Evolutionary conservation across 345 rosid genomes (phyloP).

Genomic region (Heritiera littoralis): DNA sequence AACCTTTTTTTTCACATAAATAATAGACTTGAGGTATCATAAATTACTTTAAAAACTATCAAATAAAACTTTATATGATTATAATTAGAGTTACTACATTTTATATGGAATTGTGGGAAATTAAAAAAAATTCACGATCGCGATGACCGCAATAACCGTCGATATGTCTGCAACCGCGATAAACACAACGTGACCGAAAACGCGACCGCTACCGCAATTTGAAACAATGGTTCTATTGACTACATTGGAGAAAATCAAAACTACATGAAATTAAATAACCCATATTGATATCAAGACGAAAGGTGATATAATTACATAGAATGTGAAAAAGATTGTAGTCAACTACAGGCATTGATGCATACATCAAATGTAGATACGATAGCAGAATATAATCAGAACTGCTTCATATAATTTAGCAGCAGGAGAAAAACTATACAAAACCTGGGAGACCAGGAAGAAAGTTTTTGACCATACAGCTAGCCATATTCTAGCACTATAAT

Average conservation of each 20-base stretch:
- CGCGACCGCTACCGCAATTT: too few species aligned
- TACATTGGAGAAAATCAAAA: not conserved
- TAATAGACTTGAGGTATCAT: too few species aligned
- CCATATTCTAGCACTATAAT: not conserved
- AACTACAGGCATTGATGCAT: not conserved
- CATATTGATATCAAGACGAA: not conserved
- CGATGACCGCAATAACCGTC: too few species aligned
- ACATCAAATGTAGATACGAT: not conserved
- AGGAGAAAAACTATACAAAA: not conserved
- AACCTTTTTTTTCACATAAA: too few species aligned
- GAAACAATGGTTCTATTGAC: not conserved
- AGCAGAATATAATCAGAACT: not conserved
- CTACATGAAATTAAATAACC: not conserved
- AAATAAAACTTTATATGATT: too few species aligned
- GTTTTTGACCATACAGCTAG: not conserved
- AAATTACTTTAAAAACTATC: too few species aligned
- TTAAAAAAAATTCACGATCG: too few species aligned
- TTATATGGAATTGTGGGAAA: too few species aligned
- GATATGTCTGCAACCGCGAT: too few species aligned
- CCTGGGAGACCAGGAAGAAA: not conserved
- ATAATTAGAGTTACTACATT: too few species aligned
- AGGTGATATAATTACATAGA: not conserved
- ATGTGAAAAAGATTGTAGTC: not conserved
- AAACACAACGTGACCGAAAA: too few species aligned
- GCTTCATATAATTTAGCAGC: not conserved